Percentiles rank a stretch among this genome's conserved stretches.
phyloP scores from a whole-genome alignment of 805 yeast genomes.

The Saccharomycopsis lassenensis region DNA sequence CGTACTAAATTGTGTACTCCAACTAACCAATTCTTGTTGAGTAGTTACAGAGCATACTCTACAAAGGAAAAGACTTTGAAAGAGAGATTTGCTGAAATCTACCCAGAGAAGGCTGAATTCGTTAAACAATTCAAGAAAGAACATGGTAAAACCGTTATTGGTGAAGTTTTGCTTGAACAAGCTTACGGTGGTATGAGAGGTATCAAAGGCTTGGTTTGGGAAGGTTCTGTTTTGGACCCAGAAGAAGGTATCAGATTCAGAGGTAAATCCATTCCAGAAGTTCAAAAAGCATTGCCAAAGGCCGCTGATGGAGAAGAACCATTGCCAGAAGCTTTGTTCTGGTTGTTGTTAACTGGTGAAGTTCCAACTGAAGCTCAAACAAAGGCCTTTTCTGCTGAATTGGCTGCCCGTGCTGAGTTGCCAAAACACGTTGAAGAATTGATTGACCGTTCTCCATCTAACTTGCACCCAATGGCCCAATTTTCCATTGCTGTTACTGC shows the following conservation, averaged over 20 bases:
- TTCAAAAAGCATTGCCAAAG: constrained; percentile 55
- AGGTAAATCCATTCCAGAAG: constrained; percentile 63
- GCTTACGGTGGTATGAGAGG: constrained; percentile 88
- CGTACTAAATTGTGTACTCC: constrained; percentile 16
- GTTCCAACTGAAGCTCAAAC: constrained; percentile 54
- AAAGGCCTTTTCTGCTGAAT: constrained; percentile 42
- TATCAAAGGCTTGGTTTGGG: constrained; percentile 66
- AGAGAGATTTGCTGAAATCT: constrained; percentile 85
- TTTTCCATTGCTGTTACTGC: constrained; percentile 66
- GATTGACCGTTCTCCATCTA: constrained; percentile 51
- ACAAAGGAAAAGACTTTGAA: constrained; percentile 52
- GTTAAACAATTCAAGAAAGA: constrained; percentile 75
- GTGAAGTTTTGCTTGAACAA: constrained; percentile 66
- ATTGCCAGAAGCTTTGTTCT: constrained; percentile 67
- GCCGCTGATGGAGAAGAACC: constrained; percentile 41
- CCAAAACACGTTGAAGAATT: constrained; percentile 55
- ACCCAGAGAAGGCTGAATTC: constrained; percentile 88
- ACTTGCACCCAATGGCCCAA: constrained; percentile 80
- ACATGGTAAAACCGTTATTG: constrained; percentile 66
- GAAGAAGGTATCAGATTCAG: constrained; percentile 70
- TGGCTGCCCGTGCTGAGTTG: constrained; percentile 53
- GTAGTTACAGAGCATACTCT: constrained; percentile 26
- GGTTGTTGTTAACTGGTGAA: constrained; percentile 69
- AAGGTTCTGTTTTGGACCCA: constrained; percentile 68
- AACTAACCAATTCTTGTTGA: constrained; percentile 4